phyloP scores from a whole-genome alignment of 1,284 basidiomycete genomes.

The Apiotrichum mycotoxinovorans region DNA sequence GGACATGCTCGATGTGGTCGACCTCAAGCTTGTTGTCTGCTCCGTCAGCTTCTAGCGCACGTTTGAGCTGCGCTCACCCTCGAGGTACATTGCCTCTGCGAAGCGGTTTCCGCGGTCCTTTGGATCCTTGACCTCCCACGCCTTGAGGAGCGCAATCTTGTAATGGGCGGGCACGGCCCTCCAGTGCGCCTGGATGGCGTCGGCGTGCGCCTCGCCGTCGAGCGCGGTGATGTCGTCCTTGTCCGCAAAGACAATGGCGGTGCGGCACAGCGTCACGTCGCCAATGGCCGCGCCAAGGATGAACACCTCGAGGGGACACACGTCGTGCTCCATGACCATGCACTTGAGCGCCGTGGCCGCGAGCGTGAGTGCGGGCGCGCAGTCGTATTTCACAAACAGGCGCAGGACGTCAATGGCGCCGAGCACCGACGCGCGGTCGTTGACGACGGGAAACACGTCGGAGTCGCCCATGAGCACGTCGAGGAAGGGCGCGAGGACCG shows the following conservation, averaged over 20 bases:
- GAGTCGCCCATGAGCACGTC: background rate
- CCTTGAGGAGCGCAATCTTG: constrained; percentile 3
- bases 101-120: constrained; percentile 12
- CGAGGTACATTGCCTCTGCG: constrained; percentile 6
- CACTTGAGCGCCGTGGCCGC: constrained; percentile 9
- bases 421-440: constrained; percentile 1
- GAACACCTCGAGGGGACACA: constrained; percentile 15
- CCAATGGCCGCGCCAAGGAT: constrained; percentile 12
- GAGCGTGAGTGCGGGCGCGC: background rate
- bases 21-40: background rate
- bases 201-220: background rate
- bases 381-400: constrained; percentile 6
- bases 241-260: constrained; percentile 17
- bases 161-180: background rate
- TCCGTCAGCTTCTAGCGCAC: background rate
- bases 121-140: constrained; percentile 3
- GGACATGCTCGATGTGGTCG: background rate
- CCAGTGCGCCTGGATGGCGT: background rate
- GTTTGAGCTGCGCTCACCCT: background rate
- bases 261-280: constrained; percentile 17
- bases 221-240: constrained; percentile 5
- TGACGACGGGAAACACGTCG: constrained; percentile 8
- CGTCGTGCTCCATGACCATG: constrained; percentile 12
- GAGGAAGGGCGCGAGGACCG: constrained; percentile 2
- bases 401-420: constrained; percentile 1